Base-by-base conservation (phyloP, 331 rosid species). In the Dryas integrifolia region DNA sequence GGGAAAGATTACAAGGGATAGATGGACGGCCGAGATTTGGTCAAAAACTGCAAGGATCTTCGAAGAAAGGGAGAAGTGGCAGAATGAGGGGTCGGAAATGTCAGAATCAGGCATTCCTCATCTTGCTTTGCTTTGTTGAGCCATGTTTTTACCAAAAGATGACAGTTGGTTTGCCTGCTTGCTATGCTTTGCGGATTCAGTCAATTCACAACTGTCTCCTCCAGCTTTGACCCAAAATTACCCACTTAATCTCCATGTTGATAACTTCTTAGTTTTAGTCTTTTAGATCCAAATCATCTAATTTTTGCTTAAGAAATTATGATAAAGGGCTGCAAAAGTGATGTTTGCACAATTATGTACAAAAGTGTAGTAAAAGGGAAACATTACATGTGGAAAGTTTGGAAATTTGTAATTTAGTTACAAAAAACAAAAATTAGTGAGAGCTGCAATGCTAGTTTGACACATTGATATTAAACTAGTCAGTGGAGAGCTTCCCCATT, bases 41-140 rank as follows among this genome's bases (percentile, higher is more conserved):
- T 90, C 96, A 90, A 88, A 86, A 82, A 67, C 53, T 74, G 61
- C 69, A 65, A 76, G 75, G 83, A 83, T 77, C 76, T 78, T 72
- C 69, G 56, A 56, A 43, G 76, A 69, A 60, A 57, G 43, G 78
- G n/a, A 7, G 70, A 76, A 60, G 18, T 21, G 69, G 73, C 44
- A 59, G 80, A 72, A 35, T 51, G 53, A 13, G 59, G 77, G 69
- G 82, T 84, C 79, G 83, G 70, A 78, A 56, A 44, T 76, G 89
- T 87, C 89, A 82, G 89, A 74, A 69, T 69, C 82, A 60, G 77
- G 64, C 77, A 49, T 75, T 75, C 84, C 60, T 45, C 63, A 38
- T 73, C 67, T 67, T 58, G 64, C 69, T 73, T 70, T 49, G 69
- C 30, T 40, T 41, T 48, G 41, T 62, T 76, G 59, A 67, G 79